Evolutionary conservation across 306 rosid genomes (phyloP).

Genomic region (Delonix regia): DNA sequence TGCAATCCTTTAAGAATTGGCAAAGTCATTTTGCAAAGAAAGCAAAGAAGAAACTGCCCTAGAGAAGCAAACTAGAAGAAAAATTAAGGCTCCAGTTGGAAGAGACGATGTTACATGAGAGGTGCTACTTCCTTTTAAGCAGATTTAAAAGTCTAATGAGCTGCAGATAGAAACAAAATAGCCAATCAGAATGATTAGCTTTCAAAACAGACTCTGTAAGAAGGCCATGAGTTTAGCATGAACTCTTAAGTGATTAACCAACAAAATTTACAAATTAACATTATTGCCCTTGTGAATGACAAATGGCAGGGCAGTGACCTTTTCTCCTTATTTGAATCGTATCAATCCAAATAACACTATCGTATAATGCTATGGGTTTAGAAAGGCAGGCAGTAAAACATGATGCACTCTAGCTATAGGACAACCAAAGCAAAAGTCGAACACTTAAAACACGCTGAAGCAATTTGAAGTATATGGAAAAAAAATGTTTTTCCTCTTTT

Average conservation of each 20-base stretch:
- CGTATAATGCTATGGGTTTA: background rate
- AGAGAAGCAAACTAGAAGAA: constrained; percentile 24
- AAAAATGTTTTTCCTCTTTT: background rate
- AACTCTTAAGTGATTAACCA: too few relatives aligned
- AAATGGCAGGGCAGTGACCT: constrained; percentile 30
- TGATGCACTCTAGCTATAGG: background rate
- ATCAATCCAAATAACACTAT: background rate
- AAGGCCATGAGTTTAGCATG: too few relatives aligned
- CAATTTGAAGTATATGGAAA: background rate
- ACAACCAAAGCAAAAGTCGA: background rate
- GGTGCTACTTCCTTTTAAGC: background rate
- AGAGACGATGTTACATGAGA: constrained; percentile 23
- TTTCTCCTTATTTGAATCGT: background rate
- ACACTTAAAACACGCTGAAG: background rate
- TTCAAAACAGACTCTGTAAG: background rate
- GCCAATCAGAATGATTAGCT: background rate
- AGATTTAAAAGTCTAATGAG: background rate
- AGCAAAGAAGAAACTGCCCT: background rate
- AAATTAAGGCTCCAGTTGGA: constrained; percentile 20
- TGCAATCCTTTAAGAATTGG: constrained; percentile 57
- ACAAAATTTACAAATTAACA: constrained; percentile 37
- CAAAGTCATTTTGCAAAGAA: constrained; percentile 48
- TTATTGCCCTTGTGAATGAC: constrained; percentile 24
- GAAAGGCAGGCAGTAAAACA: background rate
- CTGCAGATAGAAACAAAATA: constrained; percentile 13